phyloP scores from a whole-genome alignment of 2,329 filamentous ascomycete genomes.

The Aspergillus sergii region DNA sequence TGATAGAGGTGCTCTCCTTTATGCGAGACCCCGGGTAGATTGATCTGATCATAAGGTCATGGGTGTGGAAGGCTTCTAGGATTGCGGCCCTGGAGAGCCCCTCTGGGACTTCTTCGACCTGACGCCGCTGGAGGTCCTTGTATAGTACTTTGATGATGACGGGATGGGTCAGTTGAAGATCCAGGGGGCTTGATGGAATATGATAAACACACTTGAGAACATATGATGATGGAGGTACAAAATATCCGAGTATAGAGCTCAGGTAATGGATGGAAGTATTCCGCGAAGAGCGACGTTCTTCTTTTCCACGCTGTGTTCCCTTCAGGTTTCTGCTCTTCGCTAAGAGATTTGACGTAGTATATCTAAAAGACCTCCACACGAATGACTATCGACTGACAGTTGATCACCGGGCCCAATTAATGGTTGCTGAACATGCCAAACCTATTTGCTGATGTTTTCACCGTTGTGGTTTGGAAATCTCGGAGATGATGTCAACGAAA shows the following conservation, averaged over 20 bases:
- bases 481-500: not conserved
- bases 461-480: not conserved
- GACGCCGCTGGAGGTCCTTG: constrained; percentile 1
- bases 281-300: not conserved
- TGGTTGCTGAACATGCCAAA: not conserved
- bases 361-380: too few relatives aligned
- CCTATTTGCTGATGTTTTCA: not conserved
- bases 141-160: not conserved
- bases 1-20: not conserved
- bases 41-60: not conserved
- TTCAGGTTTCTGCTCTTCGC: not conserved
- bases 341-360: not conserved
- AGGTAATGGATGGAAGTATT: not conserved
- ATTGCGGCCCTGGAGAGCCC: not conserved
- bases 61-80: not conserved
- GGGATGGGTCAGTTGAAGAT: too few relatives aligned
- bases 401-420: not conserved
- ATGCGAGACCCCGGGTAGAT: not conserved
- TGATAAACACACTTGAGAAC: not conserved
- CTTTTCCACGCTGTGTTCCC: not conserved
- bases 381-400: too few relatives aligned
- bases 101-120: not conserved
- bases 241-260: not conserved
- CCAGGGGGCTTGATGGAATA: not conserved
- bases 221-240: not conserved